phyloP scores from a whole-genome alignment of 805 yeast species.

The Candida jianshihensis region DNA sequence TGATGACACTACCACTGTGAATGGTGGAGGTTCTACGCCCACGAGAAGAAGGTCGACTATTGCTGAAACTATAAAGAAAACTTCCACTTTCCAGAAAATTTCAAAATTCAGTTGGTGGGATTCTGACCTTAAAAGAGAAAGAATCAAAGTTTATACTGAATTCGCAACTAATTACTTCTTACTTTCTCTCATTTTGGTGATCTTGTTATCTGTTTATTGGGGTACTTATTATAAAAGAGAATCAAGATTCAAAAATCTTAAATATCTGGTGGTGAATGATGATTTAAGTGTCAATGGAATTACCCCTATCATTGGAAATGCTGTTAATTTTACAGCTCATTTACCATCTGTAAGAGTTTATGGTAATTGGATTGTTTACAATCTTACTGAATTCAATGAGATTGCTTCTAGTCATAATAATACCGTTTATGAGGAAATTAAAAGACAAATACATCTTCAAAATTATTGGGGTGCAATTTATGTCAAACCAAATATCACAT shows the following conservation, averaged over 20 bases:
- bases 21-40: background rate
- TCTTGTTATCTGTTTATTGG: conserved; percentile 15
- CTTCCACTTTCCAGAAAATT: background rate
- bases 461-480: conserved; percentile 53
- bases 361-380: conserved; percentile 15
- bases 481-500: conserved; percentile 40
- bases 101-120: conserved; percentile 4
- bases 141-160: background rate
- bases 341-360: conserved; percentile 2
- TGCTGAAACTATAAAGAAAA: background rate
- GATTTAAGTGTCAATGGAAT: conserved; percentile 9
- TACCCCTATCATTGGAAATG: conserved; percentile 9
- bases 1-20: background rate
- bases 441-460: conserved; percentile 40
- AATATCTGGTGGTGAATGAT: conserved; percentile 17
- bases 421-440: conserved; percentile 27
- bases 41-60: conserved; percentile 1
- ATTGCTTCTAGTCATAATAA: conserved; percentile 6
- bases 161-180: background rate
- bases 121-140: conserved; percentile 1
- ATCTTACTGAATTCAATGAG: conserved; percentile 1
- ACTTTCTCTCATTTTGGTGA: background rate
- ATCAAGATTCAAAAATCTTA: conserved; percentile 7
- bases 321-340: conserved; percentile 2
- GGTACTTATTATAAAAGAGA: conserved; percentile 20